Conservation (phyloP, 2,329 filamentous ascomycete genomes). For the Pezicula rhizophila region DNA sequence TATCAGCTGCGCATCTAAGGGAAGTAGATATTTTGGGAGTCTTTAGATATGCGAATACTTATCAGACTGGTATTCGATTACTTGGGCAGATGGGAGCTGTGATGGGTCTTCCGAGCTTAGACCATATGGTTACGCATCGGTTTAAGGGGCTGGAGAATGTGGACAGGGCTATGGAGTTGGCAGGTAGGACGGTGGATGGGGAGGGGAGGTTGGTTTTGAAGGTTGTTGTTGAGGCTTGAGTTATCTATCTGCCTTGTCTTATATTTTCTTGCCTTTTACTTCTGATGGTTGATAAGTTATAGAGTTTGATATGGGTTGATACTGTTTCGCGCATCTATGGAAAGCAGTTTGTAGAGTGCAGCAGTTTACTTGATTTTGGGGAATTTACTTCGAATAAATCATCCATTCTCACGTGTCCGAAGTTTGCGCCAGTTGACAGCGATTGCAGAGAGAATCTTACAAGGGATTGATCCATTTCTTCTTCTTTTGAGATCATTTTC, state of each 20-base stretch:
- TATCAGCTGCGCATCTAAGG: conserved; percentile 65
- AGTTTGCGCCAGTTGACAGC: no score
- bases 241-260: no score
- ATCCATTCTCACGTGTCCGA: no score
- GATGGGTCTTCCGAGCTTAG: conserved; percentile 52
- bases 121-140: conserved; percentile 68
- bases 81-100: conserved; percentile 38
- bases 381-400: no score
- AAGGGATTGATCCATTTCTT: neutral
- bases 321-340: no score
- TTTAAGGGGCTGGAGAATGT: conserved; percentile 59
- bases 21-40: conserved; percentile 76
- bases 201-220: conserved; percentile 66
- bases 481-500: neutral
- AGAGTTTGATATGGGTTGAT: no score
- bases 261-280: no score
- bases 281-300: no score
- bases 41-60: conserved; percentile 73
- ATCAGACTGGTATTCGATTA: conserved; percentile 61
- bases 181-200: conserved; percentile 60
- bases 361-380: no score
- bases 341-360: no score
- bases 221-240: conserved; percentile 56
- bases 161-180: conserved; percentile 62
- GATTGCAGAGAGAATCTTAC: neutral